phyloP scores from a whole-genome alignment of 2,329 filamentous ascomycete genomes.

The Diaporthe citrichinensis region DNA sequence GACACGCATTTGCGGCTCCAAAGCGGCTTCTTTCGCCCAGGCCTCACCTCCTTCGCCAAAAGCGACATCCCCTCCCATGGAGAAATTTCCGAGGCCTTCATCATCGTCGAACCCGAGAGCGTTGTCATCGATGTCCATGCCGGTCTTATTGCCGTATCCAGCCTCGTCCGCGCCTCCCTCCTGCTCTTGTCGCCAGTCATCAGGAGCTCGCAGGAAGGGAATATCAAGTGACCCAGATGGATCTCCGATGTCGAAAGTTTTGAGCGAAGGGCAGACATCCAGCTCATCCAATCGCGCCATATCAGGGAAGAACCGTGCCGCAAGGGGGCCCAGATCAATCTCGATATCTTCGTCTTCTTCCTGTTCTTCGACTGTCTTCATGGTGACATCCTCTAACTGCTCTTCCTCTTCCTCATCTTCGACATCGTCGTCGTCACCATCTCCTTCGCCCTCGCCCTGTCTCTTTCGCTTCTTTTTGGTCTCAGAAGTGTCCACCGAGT shows the following conservation, averaged over 20 bases:
- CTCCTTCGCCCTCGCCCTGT: constrained; percentile 50
- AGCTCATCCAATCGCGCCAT: constrained; percentile 83
- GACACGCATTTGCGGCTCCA: constrained; percentile 88
- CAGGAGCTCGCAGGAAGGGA: constrained; percentile 89
- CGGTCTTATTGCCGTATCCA: constrained; percentile 76
- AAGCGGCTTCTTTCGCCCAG: constrained; percentile 91
- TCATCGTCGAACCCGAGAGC: constrained; percentile 86
- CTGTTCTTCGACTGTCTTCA: constrained; percentile 60
- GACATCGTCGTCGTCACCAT: constrained; percentile 55
- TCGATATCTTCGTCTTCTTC: constrained; percentile 74
- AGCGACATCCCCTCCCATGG: constrained; percentile 78
- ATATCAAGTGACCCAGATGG: constrained; percentile 88
- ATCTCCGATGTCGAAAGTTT: constrained; percentile 92
- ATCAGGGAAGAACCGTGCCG: constrained; percentile 87
- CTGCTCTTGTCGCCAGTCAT: constrained; percentile 84
- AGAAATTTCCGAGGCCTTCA: constrained; percentile 80
- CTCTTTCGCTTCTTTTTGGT: constrained; percentile 55
- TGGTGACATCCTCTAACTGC: constrained; percentile 52
- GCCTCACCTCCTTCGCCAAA: constrained; percentile 97
- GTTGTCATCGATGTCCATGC: constrained; percentile 88
- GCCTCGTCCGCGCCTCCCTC: constrained; percentile 72
- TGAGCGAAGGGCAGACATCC: constrained; percentile 94
- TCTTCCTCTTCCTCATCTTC: constrained; percentile 57
- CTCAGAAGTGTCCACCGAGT: constrained; percentile 70
- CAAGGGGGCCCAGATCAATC: constrained; percentile 83